Percentiles rank a stretch among this genome's conserved stretches.
Evolutionary conservation across 2,329 filamentous ascomycete genomes (phyloP).

Genomic region (Zymoseptoria passerinii): DNA sequence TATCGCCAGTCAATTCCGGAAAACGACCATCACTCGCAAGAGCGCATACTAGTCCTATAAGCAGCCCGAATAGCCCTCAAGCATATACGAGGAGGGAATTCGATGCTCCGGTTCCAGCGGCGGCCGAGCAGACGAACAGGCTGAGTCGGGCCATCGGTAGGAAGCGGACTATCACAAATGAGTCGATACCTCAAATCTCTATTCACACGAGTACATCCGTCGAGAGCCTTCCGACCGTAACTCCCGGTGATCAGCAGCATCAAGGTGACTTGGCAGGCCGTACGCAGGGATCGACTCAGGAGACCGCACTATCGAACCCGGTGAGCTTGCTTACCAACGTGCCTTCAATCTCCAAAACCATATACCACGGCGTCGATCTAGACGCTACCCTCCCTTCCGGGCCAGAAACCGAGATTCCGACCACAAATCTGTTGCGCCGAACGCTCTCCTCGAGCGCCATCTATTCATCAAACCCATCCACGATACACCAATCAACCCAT

Average conservation of each 20-base stretch:
- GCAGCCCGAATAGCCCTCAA: slow-evolving; percentile 21
- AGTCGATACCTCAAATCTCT: slow-evolving; percentile 14
- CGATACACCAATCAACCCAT: not conserved
- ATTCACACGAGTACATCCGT: not conserved
- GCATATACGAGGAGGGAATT: not conserved
- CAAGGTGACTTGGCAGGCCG: not conserved
- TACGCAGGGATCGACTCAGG: not conserved
- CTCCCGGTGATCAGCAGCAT: not conserved
- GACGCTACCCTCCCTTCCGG: slow-evolving; percentile 46
- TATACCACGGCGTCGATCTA: slow-evolving; percentile 52
- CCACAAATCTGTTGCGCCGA: slow-evolving; percentile 49
- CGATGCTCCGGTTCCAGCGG: slow-evolving; percentile 1
- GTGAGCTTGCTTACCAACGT: slow-evolving; percentile 17
- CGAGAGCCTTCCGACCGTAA: not conserved
- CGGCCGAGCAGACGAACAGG: slow-evolving; percentile 13
- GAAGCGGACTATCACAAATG: slow-evolving; percentile 7
- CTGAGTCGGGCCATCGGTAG: slow-evolving; percentile 10
- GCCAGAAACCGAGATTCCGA: slow-evolving; percentile 39
- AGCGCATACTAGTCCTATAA: slow-evolving; percentile 21
- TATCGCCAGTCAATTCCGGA: slow-evolving; percentile 12
- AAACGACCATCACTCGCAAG: slow-evolving; percentile 18
- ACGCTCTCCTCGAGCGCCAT: slow-evolving; percentile 32
- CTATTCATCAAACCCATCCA: slow-evolving; percentile 35
- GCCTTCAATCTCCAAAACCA: slow-evolving; percentile 52
- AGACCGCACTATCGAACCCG: slow-evolving; percentile 1